Conservation (phyloP, 1,284 basidiomycete genomes). For the Irpex sp. region DNA sequence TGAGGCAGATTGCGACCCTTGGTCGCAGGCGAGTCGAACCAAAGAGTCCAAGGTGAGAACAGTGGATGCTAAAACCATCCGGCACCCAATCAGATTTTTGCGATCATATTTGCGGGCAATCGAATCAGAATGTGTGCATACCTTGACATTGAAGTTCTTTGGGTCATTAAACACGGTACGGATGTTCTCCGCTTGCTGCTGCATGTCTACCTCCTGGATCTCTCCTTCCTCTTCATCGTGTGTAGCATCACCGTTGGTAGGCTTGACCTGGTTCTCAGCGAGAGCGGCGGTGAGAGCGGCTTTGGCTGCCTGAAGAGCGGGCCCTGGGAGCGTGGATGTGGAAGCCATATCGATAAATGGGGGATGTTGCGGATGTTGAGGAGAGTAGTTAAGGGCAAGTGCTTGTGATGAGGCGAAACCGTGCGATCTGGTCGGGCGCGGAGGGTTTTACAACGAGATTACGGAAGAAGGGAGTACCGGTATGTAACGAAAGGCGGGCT, state of each 20-base stretch:
- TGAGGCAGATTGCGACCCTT: conserved; percentile 87
- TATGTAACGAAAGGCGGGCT: background rate
- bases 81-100: background rate
- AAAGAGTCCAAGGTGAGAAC: conserved; percentile 93
- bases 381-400: background rate
- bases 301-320: conserved; percentile 69
- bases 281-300: conserved; percentile 70
- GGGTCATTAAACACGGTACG: conserved; percentile 90
- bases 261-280: conserved; percentile 41
- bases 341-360: conserved; percentile 22
- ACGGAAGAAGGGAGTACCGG: background rate
- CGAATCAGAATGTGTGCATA: conserved; percentile 26
- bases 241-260: conserved; percentile 32
- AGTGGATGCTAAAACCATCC: conserved; percentile 70
- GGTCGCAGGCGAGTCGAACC: conserved; percentile 92
- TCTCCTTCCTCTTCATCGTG: conserved; percentile 57
- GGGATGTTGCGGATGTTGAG: background rate
- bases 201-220: conserved; percentile 78
- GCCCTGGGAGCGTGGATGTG: conserved; percentile 47
- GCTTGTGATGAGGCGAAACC: background rate
- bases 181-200: conserved; percentile 76
- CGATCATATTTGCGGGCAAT: background rate
- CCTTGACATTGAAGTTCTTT: conserved; percentile 90
- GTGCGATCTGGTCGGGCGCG: background rate
- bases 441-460: background rate